Evolutionary conservation across 768 basidiomycete species (phyloP), one percentile per base, ranked within the genome.

Genomic region (Leccinum boreale): DNA sequence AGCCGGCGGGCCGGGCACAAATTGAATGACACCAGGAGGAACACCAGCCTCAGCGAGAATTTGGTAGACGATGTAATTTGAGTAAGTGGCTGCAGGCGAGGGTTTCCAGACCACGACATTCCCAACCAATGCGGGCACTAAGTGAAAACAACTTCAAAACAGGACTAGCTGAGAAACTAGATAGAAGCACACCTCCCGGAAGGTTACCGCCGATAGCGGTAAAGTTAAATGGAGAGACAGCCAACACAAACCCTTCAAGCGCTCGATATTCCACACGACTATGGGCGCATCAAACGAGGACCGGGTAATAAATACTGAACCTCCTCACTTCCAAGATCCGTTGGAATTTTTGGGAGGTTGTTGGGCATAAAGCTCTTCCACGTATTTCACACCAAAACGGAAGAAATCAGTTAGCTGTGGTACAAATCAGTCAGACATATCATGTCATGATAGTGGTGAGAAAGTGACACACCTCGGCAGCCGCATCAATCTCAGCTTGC

Each of bases 401-500:
- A 98, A 85, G 80, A 99, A 99, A 74, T 99, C 97, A 35, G 82
- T 73, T 56, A 98, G 77, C 94, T 86, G 53, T 33, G 6, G 21
- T 35, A 61, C 24, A 28, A 35, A 53, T 65, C 36, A 61, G 61
- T 35, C 45, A 19, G 42, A 54, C n/a, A 51, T 45, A 23, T 2
- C 2, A 28, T 11, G n/a, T 48, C 36, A 12, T 24, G 11, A 45
- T 26, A n/a, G 14, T 4, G 10, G 14, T 33, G 29, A 7, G 26
- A 39, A 39, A 52, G 44, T 36, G 11, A 71, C 82, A 45, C 57
- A 92, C 93, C 87, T 99, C 97, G 4, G 97, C 96, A 17, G 94
- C 97, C 55, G 97, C 93, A 72, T 99, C 97, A 61, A 99, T 98
- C 80, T 99, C 97, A 15, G 97, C 97, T 77, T 99, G 97, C 97